Evolutionary conservation across 768 basidiomycete species (phyloP), one percentile per base, ranked within the genome.

Genomic region (Rhodotorula toruloides): DNA sequence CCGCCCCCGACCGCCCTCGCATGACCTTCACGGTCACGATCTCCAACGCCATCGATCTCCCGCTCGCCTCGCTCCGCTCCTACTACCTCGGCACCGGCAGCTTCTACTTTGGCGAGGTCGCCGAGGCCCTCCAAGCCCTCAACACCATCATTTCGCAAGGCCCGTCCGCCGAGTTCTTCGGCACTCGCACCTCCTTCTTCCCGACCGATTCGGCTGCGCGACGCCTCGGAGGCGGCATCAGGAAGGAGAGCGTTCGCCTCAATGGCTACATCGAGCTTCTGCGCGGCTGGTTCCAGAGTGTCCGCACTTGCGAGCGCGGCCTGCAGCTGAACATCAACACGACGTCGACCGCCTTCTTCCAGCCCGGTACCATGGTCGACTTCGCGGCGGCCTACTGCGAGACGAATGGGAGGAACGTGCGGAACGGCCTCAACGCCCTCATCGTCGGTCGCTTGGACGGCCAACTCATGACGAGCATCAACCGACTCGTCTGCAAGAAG

Each of bases 281-380:
- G 10, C 5, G 6, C 1, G n/a, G 44, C 5, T 49, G 63, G 4
- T n/a, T 29, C n/a, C 9, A 8, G 27, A 29, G 47, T 1, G 52
- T 68, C 32, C 50, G 61, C 12, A 31, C 61, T 1, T 63, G 66
- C 46, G 16, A 29, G 19, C 3, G 1, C 8, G 57, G 56, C 4
- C 50, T 62, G 7, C 52, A 54, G 25, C 37, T 68, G 37, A 59
- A 54, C 57, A 31, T 68, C 52, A 56, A 68, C 52, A 63, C 61
- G 17, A 59, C 66, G 1, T 54, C 61, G 7, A 34, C 39, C 14
- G 61, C 61, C 9, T 68, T 54, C 57, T 22, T 63, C 46, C 21
- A 37, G 8, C 7, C 43, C 0, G 66, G 66, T 10, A 42, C 27
- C 36, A 43, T 63, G n/a, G 2, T 36, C 12, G 32, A 29, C n/a